Evolutionary conservation across 2,329 filamentous ascomycete genomes (phyloP), one percentile per base, ranked within the genome.

Genomic region (Ophiostoma fasciatum): DNA sequence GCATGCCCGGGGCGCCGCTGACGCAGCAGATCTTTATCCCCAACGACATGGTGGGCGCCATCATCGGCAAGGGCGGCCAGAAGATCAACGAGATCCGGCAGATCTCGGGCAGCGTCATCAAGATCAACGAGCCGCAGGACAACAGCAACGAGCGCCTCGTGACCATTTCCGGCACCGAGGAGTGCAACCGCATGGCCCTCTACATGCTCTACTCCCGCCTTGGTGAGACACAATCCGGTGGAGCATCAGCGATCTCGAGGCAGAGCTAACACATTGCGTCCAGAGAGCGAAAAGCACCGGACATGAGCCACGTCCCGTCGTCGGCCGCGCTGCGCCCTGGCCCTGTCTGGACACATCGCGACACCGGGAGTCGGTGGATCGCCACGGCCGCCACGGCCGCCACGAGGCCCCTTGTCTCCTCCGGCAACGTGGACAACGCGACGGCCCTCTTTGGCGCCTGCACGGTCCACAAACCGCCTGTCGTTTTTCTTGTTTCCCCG

Each of bases 11-110:
- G 35, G 78, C 83, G 45, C 84, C 87, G 34, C 67, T 96, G 51
- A 98, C 90, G 4, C 90, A 98, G 60, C 90, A 98, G 60, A 98
- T 98, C 47, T 98, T 82, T 62, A 98, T 98, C 49, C 90, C 90
- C 40, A 98, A 98, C 55, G 90, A 98, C 53, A 96, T 98, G 90
- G 90, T 98, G 36, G 90, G 90, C 44, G 90, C 90, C 38, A 98
- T 98, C 51, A 98, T 98, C 49, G 90, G 90, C 52, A 98, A 98
- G 63, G 90, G 90, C 43, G 90, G 90, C 45, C 82, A 85, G 38
- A 98, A 98, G 72, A 98, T 98, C 68, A 98, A 98, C 55, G 90
- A 98, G 61, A 98, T 98, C 46, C 78, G 90, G 48, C 85, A 94
- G 57, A 76, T 98, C 49, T 92, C 82, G 57, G 90, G 88, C 48